A percentile compares a stretch with the other conserved stretches of the same genome.
Conservation (phyloP, 2,329 filamentous ascomycete species). For the Pseudocercospora pini-densiflorae region DNA sequence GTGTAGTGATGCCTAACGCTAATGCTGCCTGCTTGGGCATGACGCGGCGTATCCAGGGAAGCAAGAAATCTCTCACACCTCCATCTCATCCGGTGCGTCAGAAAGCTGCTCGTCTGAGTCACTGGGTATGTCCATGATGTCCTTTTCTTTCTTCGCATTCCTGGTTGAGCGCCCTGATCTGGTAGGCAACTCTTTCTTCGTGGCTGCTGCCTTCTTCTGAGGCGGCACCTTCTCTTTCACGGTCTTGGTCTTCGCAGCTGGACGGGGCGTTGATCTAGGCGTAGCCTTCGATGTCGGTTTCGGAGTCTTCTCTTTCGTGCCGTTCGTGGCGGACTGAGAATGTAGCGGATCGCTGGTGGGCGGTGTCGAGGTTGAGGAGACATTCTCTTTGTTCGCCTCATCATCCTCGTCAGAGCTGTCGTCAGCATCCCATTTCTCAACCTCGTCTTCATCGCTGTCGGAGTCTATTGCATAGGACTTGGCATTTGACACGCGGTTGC, state of each 20-base stretch:
- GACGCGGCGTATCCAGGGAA: neutral
- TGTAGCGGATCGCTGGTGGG: conserved; percentile 36
- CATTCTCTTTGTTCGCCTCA: conserved; percentile 34
- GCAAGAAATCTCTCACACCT: conserved; percentile 22
- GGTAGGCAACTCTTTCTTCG: conserved; percentile 25
- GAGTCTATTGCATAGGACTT: conserved; percentile 54
- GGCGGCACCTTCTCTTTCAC: conserved; percentile 12
- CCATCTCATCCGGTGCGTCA: conserved; percentile 33
- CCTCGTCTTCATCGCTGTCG: conserved; percentile 43
- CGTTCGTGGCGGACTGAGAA: conserved; percentile 1
- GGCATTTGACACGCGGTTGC: conserved; percentile 43
- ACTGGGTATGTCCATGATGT: conserved; percentile 31
- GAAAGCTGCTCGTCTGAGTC: conserved; percentile 36
- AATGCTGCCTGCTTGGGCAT: neutral
- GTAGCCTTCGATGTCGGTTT: conserved; percentile 4
- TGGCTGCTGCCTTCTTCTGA: conserved; percentile 22
- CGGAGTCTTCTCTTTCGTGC: conserved; percentile 6
- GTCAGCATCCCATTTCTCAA: conserved; percentile 38
- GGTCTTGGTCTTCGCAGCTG: conserved; percentile 8
- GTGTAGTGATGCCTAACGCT: neutral
- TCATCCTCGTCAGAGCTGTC: conserved; percentile 28
- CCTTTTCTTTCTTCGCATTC: conserved; percentile 30
- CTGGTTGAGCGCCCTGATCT: conserved; percentile 22
- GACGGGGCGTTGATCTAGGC: neutral
- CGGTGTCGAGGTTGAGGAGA: conserved; percentile 36